Evolutionary conservation across 1,284 basidiomycete species (phyloP).

Genomic region (Tilletia caries): DNA sequence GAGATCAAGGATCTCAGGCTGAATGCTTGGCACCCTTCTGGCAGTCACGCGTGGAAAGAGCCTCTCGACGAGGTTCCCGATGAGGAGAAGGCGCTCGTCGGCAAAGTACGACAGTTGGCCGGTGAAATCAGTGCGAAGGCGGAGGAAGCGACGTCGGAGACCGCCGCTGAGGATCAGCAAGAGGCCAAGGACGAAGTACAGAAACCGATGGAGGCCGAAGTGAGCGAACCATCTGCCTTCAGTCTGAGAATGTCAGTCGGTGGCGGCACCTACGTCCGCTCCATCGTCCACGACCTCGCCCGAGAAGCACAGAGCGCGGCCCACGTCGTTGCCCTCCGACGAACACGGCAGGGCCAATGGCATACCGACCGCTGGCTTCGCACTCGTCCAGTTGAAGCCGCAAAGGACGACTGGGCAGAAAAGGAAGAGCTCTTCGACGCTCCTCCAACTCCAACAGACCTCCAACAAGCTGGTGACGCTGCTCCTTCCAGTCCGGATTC

Average conservation of each 20-base stretch:
- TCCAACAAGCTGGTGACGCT: no score
- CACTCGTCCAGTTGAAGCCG: background rate
- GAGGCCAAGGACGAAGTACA: background rate
- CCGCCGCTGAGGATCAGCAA: background rate
- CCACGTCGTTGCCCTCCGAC: constrained; percentile 46
- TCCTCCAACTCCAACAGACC: no score
- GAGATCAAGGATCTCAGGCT: constrained; percentile 76
- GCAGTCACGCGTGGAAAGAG: constrained; percentile 35
- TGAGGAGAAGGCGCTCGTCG: constrained; percentile 42
- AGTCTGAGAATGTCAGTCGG: constrained; percentile 50
- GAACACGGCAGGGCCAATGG: constrained; percentile 47
- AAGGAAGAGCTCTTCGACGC: background rate
- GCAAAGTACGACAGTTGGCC: constrained; percentile 38
- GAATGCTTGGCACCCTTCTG: constrained; percentile 46
- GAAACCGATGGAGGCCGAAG: constrained; percentile 16
- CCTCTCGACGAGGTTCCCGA: constrained; percentile 38
- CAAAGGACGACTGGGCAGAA: background rate
- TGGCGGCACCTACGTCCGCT: constrained; percentile 51
- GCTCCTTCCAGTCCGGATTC: no score
- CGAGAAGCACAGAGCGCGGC: constrained; percentile 40
- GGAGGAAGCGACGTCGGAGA: background rate
- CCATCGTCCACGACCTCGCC: constrained; percentile 51
- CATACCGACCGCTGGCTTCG: background rate
- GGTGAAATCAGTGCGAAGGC: constrained; percentile 18
- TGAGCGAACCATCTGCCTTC: constrained; percentile 34